These are phyloP conservation scores for Clausena lansium DNA, from an alignment of 345 rosid genomes.

Conservation along the genomic window DNA sequence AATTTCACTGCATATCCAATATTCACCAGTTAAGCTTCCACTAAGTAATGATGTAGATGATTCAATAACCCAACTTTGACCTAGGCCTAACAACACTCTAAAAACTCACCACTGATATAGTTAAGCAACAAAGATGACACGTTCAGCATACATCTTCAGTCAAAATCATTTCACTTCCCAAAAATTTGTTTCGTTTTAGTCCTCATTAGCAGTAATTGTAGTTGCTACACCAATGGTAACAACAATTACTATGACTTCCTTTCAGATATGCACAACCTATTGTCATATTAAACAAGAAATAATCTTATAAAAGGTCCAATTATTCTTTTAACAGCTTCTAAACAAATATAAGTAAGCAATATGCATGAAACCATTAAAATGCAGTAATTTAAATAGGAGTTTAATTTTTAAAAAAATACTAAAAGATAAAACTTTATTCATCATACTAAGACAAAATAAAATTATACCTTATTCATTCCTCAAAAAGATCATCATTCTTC, in stretches of 20 bases:
- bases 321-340: not conserved
- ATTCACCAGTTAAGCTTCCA: not conserved
- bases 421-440: not conserved
- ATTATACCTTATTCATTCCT: constrained; percentile 4
- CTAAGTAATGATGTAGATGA: not conserved
- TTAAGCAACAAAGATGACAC: not conserved
- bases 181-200: too few relatives aligned
- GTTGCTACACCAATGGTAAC: too few relatives aligned
- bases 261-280: not conserved
- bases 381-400: not conserved
- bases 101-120: not conserved
- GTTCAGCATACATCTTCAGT: not conserved
- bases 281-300: not conserved
- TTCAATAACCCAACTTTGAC: not conserved
- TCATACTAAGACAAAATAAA: not conserved
- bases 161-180: too few relatives aligned
- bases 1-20: not conserved
- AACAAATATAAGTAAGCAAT: not conserved
- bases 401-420: not conserved
- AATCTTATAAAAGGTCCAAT: not conserved
- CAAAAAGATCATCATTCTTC: constrained; percentile 26
- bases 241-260: not conserved
- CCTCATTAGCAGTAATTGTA: too few relatives aligned
- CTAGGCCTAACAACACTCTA: not conserved
- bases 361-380: not conserved